Base-by-base conservation (phyloP, 192 early-diverging fungal genomes). In the Backusella westeae region DNA sequence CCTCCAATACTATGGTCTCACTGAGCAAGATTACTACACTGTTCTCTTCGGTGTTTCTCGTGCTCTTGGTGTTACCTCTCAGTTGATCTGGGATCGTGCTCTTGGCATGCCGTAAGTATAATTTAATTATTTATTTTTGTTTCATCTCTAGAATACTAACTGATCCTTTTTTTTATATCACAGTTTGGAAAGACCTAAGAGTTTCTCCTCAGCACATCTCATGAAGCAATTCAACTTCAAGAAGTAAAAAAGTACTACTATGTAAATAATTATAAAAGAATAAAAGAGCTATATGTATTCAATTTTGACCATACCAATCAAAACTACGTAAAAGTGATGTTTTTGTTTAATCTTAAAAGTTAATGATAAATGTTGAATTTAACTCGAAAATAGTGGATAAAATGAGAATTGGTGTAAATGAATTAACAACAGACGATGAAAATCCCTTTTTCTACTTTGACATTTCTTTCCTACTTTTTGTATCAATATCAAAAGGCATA, bases 21-120 rank as follows among this genome's bases (percentile, higher is more conserved):
- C 92, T 63, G 96, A 99, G 86, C 94, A 99, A 88, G 95, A 99
- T 88, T 99, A 94, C 87, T 99, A 99, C 94, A 99, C 98, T 39
- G 98, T 99, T 53, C 86, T 99, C 44, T 99, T 99, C 77, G 98
- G 97, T 89, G 98, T 99, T 56, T 99, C 98, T 76, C 96, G 98
- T 83, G 93, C 95, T 82, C 90, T 98, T 72, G 98, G 98, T 86
- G 97, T 96, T 78, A 91, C 96, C 77, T 86, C 94, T 71, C 95
- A 96, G 82, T 89, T 97, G 77, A 94, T 97, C 89, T 99, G 98
- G 98, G 96, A 96, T 89, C 93, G 98, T 82, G 95, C 94, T 75
- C 92, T 98, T 68, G 96, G 98, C 71, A 90, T 99, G 85, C 95
- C 96, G 59, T 88, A 97, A 67, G 96, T 96, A 89, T 89, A 95